Evolutionary conservation across 495 filamentous ascomycete genomes (phyloP), one percentile per base, ranked within the genome.

Genomic region (Tetracladium setigerum): DNA sequence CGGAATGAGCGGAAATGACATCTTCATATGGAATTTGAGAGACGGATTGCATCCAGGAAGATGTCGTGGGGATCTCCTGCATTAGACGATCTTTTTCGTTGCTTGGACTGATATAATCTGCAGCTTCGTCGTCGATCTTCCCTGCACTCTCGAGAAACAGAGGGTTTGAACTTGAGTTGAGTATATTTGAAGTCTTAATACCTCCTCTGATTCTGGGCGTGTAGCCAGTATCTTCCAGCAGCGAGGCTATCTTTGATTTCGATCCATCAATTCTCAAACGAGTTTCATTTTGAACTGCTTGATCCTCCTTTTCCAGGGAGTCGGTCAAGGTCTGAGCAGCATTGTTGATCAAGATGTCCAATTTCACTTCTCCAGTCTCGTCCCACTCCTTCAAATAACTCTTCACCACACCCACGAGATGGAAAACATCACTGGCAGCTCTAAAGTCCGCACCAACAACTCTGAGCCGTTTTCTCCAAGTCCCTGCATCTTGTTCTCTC

Each of bases 271-370:
- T 16, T 12, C 5, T 27, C 13, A 57, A 33, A 31, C 19, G 30
- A 9, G 50, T 15, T 46, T 66, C 68, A 32, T 55, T 52, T 35
- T 48, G 41, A 19, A 73, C 58, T 4, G 66, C 67, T 13, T 31
- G 44, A 7, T 51, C 24, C 47, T 75, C 70, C 40, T 62, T 62
- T 46, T 61, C 52, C 12, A 71, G 36, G 11, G 67, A 59, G 49
- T 75, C 71, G 2, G 68, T 72, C 22, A 69, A 49, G 0, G 69
- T 75, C 52, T 75, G 71, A 1, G 71, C 70, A 9, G 71, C 70
- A 51, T 72, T 75, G 43, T 72, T 75, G 53, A 75, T 62, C 18
- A 75, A 42, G 12, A 73, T 61, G 49, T 73, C 59, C 41, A 73
- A 50, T 35, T 15, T 53, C 33, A 15, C 33, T 3, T 8, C 24